These are phyloP conservation scores for Tricholoma hemisulphureum DNA, from an alignment of 768 basidiomycete genomes.

Conservation along the genomic window DNA sequence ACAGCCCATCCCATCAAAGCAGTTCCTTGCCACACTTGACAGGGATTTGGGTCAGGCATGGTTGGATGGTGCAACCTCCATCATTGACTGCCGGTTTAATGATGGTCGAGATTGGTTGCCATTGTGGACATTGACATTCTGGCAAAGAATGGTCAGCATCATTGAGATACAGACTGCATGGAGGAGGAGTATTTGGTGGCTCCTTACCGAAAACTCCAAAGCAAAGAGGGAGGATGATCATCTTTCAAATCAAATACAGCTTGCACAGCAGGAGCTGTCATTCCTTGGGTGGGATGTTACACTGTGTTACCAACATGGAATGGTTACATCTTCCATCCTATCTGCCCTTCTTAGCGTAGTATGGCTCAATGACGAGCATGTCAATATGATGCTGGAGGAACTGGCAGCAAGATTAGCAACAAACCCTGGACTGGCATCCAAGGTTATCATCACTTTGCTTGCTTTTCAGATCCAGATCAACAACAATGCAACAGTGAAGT, in stretches of 20 bases:
- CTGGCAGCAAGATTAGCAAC: conserved; percentile 5
- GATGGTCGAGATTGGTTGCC: neutral
- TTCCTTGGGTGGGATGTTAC: conserved; percentile 7
- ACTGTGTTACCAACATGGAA: neutral
- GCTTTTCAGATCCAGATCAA: conserved; percentile 1
- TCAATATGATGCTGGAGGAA: conserved; percentile 14
- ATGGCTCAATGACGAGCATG: conserved; percentile 4
- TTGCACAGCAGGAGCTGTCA: neutral
- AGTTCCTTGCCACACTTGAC: neutral
- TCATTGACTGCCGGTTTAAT: neutral
- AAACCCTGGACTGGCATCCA: neutral
- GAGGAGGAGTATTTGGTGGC: neutral
- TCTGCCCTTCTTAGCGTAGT: conserved; percentile 1
- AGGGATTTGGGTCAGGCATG: neutral
- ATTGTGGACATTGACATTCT: neutral
- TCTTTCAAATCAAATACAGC: neutral
- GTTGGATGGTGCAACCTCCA: neutral
- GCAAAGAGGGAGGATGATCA: neutral
- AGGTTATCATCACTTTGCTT: conserved; percentile 8
- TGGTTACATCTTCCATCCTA: neutral
- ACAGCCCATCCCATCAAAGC: neutral
- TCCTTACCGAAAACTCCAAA: neutral
- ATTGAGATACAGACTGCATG: neutral
- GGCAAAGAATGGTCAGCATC: neutral
- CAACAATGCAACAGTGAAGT: neutral